Conservation (phyloP, 2,329 filamentous ascomycete species). For the Botrytis fragariae region DNA sequence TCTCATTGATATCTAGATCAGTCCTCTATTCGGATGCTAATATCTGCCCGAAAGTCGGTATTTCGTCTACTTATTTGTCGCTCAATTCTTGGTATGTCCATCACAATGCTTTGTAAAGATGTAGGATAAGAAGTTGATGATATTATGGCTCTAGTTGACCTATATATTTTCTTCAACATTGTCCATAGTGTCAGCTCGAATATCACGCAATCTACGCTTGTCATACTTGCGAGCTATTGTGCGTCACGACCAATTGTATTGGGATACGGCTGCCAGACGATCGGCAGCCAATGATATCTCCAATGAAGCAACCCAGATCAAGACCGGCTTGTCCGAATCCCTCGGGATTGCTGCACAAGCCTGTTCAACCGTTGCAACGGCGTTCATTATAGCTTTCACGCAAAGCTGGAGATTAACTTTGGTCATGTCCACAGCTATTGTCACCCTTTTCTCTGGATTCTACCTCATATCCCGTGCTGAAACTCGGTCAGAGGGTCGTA, state of each 20-base stretch:
- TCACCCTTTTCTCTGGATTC: neutral
- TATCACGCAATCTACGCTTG: neutral
- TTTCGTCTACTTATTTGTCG: neutral
- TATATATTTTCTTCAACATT: conserved; percentile 4
- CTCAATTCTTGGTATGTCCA: neutral
- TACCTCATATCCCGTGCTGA: neutral
- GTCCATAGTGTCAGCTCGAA: neutral
- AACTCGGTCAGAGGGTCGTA: neutral
- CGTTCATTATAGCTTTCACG: conserved; percentile 5
- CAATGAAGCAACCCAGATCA: neutral
- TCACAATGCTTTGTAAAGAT: neutral
- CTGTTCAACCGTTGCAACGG: neutral
- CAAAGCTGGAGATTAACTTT: neutral
- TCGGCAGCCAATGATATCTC: neutral
- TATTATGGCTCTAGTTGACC: neutral
- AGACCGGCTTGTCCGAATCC: neutral
- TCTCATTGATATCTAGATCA: neutral
- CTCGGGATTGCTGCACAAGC: neutral
- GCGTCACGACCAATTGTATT: neutral
- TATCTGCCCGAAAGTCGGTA: neutral
- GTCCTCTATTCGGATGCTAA: neutral
- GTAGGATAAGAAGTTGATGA: no score
- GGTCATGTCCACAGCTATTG: neutral
- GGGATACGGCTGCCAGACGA: neutral
- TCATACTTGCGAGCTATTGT: neutral